Base-by-base conservation (phyloP, 768 basidiomycete genomes). In the Suillus americanus region DNA sequence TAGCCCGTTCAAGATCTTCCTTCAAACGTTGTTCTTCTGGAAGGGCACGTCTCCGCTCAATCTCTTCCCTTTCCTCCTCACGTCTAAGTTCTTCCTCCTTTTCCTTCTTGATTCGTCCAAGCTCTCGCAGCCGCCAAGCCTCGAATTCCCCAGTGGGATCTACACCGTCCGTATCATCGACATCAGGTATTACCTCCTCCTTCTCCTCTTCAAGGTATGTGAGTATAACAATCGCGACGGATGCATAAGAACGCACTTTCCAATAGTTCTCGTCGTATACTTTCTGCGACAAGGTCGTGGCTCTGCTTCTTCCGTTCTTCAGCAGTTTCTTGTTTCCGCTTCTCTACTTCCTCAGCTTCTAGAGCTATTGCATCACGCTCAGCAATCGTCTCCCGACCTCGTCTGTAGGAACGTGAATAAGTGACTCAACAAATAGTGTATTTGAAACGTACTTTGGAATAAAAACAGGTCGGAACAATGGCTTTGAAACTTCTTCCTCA, bases 91-190 rank as follows among this genome's bases (percentile, higher is more conserved):
- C 89, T 0, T 90, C 94, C 74, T 97, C 94, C 76, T 96, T 94
- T 78, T 99, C 97, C 62, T 89, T 86, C 77, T 97, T 94, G 66
- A 99, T 92, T 66, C 97, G 85, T n/a, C 83, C 88, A 9, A 99
- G 85, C 74, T 99, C 97, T 65, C 97, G 87, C 57, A 98, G 77
- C 63, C 97, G 86, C 97, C 97, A 99, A 4, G 90, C 93, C 72
- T 98, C 96, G 69, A 99, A 99, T 75, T 99, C 97, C 61, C 75
- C 88, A 18, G 85, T 83, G 2, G 95, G 92, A 71, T 98, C 95
- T 56, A 95, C 74, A 1, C 93, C 97, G 71, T 99, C 97, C 5
- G 94, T 92, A 75, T 99, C 97, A 77, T 99, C 96, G 0, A 99
- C 85, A 66, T 98, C 95, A 2, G 92, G 92, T 40, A 91, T 78